phyloP scores from a whole-genome alignment of 2,329 filamentous ascomycete genomes.

The Acephala macrosclerotiorum region DNA sequence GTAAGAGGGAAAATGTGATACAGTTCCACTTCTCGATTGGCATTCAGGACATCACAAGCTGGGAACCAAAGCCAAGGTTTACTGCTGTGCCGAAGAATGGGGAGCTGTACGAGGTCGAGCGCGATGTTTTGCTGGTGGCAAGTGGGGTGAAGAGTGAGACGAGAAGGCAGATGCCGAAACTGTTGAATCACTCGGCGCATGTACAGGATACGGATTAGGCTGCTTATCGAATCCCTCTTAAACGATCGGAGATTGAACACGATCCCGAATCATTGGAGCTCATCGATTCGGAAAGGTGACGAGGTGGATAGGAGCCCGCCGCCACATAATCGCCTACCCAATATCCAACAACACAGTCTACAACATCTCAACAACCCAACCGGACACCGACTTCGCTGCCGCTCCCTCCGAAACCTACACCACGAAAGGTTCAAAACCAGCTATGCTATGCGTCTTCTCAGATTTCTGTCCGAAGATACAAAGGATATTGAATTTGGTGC shows the following conservation, averaged over 20 bases:
- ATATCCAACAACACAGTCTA: conserved; percentile 71
- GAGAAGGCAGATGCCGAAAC: conserved; percentile 43
- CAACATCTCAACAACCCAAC: conserved; percentile 69
- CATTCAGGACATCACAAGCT: conserved; percentile 64
- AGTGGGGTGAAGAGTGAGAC: conserved; percentile 63
- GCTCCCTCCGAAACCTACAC: conserved; percentile 68
- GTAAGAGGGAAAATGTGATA: conserved; percentile 67
- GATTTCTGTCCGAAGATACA: conserved; percentile 67
- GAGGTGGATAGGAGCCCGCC: conserved; percentile 77
- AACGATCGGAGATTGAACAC: conserved; percentile 68
- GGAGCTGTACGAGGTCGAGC: conserved; percentile 57
- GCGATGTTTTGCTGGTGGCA: conserved; percentile 59
- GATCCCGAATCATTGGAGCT: conserved; percentile 74
- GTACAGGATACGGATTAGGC: conserved; percentile 76
- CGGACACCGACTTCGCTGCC: conserved; percentile 65
- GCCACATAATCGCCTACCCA: conserved; percentile 82
- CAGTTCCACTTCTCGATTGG: conserved; percentile 73
- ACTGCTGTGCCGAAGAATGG: conserved; percentile 63
- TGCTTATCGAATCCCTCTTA: too few species aligned
- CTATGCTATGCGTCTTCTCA: conserved; percentile 66
- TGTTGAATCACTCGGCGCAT: conserved; percentile 45
- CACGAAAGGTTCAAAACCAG: conserved; percentile 65
- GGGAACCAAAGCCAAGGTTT: conserved; percentile 65
- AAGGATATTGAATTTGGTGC: conserved; percentile 65
- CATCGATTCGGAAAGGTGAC: conserved; percentile 71